Conservation (phyloP, 176 grass and related monocot genomes). For the Ananas comosus region DNA sequence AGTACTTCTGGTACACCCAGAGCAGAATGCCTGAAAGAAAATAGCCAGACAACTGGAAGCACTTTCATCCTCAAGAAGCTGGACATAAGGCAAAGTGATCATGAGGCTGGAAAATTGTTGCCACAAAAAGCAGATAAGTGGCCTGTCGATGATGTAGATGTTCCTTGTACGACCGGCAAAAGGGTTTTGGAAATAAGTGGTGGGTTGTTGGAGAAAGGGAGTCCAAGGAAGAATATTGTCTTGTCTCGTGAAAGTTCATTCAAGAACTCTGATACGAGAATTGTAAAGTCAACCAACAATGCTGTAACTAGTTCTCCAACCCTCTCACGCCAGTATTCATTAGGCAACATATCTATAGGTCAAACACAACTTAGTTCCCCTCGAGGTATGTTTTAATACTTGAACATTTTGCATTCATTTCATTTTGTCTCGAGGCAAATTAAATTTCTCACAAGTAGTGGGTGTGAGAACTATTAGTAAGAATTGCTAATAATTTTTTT, state of each 20-base stretch:
- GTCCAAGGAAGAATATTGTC: slow-evolving; percentile 27
- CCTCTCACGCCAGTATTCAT: slow-evolving; percentile 51
- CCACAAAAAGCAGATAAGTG: slow-evolving; percentile 45
- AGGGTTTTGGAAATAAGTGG: slow-evolving; percentile 11
- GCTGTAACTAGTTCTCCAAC: slow-evolving; percentile 31
- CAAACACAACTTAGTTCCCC: slow-evolving; percentile 55
- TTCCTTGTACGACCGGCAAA: not conserved
- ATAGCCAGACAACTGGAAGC: slow-evolving; percentile 31
- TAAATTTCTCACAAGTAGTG: not conserved
- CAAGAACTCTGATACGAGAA: slow-evolving; percentile 37
- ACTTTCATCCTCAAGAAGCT: slow-evolving; percentile 31
- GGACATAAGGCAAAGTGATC: not conserved
- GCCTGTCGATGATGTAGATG: slow-evolving; percentile 12
- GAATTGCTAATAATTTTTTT: slow-evolving; percentile 23
- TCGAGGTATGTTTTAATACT: slow-evolving; percentile 37
- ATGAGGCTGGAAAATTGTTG: slow-evolving; percentile 11
- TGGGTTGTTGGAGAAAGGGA: slow-evolving; percentile 25
- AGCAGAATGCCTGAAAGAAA: slow-evolving; percentile 35
- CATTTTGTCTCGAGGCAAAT: not conserved
- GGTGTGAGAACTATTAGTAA: too few species aligned
- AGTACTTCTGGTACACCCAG: slow-evolving; percentile 18
- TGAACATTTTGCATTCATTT: not conserved
- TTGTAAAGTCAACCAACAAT: slow-evolving; percentile 25
- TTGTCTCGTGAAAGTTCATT: slow-evolving; percentile 37
- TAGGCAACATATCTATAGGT: slow-evolving; percentile 37